These are phyloP conservation scores for Heliamphora pulchella DNA, from an alignment of 179 eudicot species.

Conservation along the genomic window DNA sequence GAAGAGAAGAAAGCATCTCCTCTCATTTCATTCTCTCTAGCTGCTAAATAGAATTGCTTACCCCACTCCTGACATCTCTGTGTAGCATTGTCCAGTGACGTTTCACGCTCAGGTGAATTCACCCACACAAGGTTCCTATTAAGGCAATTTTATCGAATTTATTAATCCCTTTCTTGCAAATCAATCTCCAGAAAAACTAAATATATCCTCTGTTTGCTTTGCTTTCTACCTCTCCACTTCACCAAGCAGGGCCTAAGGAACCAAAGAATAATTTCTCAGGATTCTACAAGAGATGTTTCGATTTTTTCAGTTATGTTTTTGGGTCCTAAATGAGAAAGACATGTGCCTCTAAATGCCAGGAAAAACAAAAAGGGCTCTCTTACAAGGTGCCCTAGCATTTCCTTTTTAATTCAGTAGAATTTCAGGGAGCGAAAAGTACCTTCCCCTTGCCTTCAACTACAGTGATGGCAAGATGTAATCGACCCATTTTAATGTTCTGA, in stretches of 20 bases:
- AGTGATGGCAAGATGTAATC: conserved; percentile 80
- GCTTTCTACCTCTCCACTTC: not conserved
- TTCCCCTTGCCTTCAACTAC: conserved; percentile 45
- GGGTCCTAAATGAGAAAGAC: not conserved
- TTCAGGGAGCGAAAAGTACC: conserved; percentile 29
- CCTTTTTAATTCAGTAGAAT: not conserved
- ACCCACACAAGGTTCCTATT: too few species aligned
- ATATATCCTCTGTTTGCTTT: not conserved
- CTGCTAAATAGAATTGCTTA: too few species aligned
- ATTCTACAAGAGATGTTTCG: not conserved
- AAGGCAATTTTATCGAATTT: too few species aligned
- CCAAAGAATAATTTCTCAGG: not conserved
- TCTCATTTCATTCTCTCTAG: too few species aligned
- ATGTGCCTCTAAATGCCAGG: not conserved
- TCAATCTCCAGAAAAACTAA: not conserved
- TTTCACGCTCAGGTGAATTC: too few species aligned
- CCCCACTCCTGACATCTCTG: too few species aligned
- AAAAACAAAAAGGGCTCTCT: not conserved
- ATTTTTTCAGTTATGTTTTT: not conserved
- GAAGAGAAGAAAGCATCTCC: too few species aligned
- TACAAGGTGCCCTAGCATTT: not conserved
- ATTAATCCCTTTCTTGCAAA: not conserved
- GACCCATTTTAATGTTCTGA: conserved; percentile 65
- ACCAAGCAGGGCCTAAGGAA: not conserved
- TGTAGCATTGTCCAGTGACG: too few species aligned